These are phyloP conservation scores for Pontederia crassipes DNA, from an alignment of 176 grass and related monocot species.

Conservation along the genomic window DNA sequence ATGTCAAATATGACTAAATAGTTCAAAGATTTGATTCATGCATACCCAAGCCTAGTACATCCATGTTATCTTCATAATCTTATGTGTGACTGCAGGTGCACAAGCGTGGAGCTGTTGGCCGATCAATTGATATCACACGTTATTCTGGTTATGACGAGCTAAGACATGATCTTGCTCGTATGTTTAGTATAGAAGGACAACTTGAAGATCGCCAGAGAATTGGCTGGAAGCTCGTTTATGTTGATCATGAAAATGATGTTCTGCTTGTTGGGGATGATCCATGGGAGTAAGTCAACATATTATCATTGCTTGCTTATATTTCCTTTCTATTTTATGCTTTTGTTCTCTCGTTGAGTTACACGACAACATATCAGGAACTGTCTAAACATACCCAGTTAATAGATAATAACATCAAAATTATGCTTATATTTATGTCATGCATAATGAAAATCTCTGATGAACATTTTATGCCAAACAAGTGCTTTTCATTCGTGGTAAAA, in stretches of 20 bases:
- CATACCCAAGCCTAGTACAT: neutral
- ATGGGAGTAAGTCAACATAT: slow-evolving; percentile 72
- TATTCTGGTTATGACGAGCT: slow-evolving; percentile 80
- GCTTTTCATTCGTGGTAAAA: too few species aligned
- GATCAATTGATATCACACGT: slow-evolving; percentile 69
- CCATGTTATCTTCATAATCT: neutral
- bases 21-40: neutral
- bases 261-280: slow-evolving; percentile 92
- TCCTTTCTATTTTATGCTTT: slow-evolving; percentile 6
- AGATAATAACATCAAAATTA: too few species aligned
- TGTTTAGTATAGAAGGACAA: slow-evolving; percentile 98
- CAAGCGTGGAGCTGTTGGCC: slow-evolving; percentile 89
- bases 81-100: slow-evolving; percentile 43
- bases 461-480: too few species aligned
- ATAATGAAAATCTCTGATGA: too few species aligned
- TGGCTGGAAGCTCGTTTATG: slow-evolving; percentile 93
- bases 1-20: too few species aligned
- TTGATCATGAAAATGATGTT: slow-evolving; percentile 80
- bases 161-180: slow-evolving; percentile 80
- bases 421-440: too few species aligned
- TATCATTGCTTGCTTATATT: neutral
- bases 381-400: too few species aligned
- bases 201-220: slow-evolving; percentile 74
- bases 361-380: neutral
- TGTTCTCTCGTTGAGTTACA: neutral